Conservation (phyloP, 768 basidiomycete genomes). For the Hebeloma cylindrosporum region DNA sequence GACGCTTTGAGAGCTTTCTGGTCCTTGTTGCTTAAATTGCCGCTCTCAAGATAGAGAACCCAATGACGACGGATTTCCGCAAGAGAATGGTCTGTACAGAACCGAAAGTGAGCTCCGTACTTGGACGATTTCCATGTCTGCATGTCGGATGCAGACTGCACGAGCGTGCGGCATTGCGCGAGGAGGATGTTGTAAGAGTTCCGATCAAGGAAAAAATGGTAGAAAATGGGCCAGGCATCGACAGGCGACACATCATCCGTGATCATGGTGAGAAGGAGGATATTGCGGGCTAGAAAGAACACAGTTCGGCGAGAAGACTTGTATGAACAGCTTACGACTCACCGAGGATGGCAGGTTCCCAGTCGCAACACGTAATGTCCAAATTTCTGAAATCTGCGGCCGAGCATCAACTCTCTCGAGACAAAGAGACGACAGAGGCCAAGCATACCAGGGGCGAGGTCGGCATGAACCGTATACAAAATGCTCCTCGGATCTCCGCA, state of each 20-base stretch:
- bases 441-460: slow-evolving; percentile 25
- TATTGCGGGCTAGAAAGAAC: slow-evolving; percentile 42
- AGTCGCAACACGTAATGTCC: slow-evolving; percentile 54
- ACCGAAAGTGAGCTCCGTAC: slow-evolving; percentile 37
- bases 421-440: neutral
- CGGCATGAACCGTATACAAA: slow-evolving; percentile 44
- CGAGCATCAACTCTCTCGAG: neutral
- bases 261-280: slow-evolving; percentile 45
- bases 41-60: slow-evolving; percentile 33
- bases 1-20: slow-evolving; percentile 19
- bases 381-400: slow-evolving; percentile 24
- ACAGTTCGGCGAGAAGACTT: neutral
- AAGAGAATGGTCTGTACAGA: slow-evolving; percentile 41
- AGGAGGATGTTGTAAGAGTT: slow-evolving; percentile 31
- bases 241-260: slow-evolving; percentile 27
- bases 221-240: slow-evolving; percentile 47
- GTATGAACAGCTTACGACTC: neutral
- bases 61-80: slow-evolving; percentile 41
- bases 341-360: slow-evolving; percentile 49
- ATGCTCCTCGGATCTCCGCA: slow-evolving; percentile 59
- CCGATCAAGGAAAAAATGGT: slow-evolving; percentile 46
- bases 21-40: slow-evolving; percentile 22
- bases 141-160: slow-evolving; percentile 31
- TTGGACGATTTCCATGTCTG: slow-evolving; percentile 39
- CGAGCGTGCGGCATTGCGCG: slow-evolving; percentile 39